Evolutionary conservation across 2,329 filamentous ascomycete species (phyloP).

Genomic region (Apiospora phragmitis): DNA sequence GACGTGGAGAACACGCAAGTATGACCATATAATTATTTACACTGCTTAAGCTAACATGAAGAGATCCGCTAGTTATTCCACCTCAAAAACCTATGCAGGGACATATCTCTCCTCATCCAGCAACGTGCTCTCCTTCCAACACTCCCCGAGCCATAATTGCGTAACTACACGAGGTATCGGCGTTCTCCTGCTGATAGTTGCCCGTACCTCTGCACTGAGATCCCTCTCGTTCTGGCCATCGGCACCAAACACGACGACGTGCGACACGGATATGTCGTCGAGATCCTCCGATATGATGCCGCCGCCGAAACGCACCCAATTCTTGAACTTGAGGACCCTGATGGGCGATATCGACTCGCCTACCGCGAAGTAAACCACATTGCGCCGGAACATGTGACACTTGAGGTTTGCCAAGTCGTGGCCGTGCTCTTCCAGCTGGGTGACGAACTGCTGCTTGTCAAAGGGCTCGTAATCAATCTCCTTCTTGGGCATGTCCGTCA

Average conservation of each 20-base stretch:
- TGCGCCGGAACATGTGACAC: conserved; percentile 53
- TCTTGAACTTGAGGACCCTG: conserved; percentile 47
- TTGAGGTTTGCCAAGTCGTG: conserved; percentile 52
- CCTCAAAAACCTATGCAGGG: conserved; percentile 8
- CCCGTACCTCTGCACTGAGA: conserved; percentile 45
- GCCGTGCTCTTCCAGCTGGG: conserved; percentile 56
- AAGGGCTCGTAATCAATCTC: conserved; percentile 39
- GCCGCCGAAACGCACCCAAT: conserved; percentile 68
- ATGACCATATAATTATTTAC: not conserved
- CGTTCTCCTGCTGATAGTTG: conserved; percentile 43
- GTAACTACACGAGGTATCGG: conserved; percentile 69
- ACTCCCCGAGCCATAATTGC: conserved; percentile 72
- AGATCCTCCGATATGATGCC: conserved; percentile 57
- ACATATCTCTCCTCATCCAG: conserved; percentile 74
- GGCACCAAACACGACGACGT: conserved; percentile 63
- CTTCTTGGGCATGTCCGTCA: conserved; percentile 53
- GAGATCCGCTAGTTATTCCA: not conserved
- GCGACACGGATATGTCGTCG: conserved; percentile 62
- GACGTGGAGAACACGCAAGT: too few relatives aligned
- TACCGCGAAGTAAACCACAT: conserved; percentile 41
- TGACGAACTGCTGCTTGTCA: conserved; percentile 47
- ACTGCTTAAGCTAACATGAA: not conserved
- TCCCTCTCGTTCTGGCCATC: conserved; percentile 40
- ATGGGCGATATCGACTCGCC: conserved; percentile 32
- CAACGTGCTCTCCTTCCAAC: conserved; percentile 76